Conservation (phyloP, 768 basidiomycete genomes). For the Leccinum rimulosum region DNA sequence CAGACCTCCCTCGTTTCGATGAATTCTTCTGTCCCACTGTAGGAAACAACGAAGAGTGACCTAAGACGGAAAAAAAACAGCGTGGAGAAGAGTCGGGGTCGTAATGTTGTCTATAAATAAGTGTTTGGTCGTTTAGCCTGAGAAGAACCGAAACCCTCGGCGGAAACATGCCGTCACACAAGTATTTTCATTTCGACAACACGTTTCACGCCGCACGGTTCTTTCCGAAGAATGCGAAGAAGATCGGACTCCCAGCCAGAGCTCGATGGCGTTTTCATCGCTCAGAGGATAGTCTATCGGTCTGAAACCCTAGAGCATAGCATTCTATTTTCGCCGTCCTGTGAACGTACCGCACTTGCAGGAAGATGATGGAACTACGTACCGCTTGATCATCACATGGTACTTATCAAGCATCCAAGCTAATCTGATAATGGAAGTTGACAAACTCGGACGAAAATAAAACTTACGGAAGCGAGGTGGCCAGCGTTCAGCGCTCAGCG, state of each 20-base stretch:
- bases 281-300: background rate
- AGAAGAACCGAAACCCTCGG: background rate
- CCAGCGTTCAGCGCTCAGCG: no score
- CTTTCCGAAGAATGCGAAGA: background rate
- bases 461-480: no score
- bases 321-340: background rate
- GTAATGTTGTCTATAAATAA: background rate
- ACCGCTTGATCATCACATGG: background rate
- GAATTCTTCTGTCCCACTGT: background rate
- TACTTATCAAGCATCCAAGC: no score
- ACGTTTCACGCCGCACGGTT: background rate
- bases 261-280: background rate
- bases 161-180: background rate
- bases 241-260: background rate
- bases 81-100: no score
- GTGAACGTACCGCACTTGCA: background rate
- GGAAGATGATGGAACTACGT: background rate
- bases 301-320: background rate
- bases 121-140: background rate
- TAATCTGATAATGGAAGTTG: no score
- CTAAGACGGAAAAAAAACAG: background rate
- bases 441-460: no score
- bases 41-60: background rate
- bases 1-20: background rate
- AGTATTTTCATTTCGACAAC: background rate